Evolutionary conservation across 805 yeast genomes (phyloP).

Genomic region (Hemisphaericaspora nanyangensis): DNA sequence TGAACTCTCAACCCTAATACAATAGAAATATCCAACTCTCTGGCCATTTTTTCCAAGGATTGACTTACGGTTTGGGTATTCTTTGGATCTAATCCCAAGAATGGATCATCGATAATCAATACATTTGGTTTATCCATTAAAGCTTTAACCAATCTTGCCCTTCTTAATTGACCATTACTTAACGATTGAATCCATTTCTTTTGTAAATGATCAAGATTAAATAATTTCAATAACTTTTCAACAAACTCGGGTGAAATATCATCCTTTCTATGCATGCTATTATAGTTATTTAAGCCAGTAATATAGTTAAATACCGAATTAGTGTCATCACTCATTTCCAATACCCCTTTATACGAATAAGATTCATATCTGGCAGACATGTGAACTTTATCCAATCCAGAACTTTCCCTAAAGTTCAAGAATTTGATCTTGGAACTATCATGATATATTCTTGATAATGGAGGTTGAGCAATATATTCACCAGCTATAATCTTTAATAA

Average conservation of each 20-base stretch:
- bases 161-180: conserved; percentile 89
- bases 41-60: conserved; percentile 36
- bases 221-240: conserved; percentile 39
- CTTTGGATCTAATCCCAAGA: conserved; percentile 80
- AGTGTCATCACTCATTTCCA: conserved; percentile 55
- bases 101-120: conserved; percentile 84
- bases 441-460: conserved; percentile 42
- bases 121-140: conserved; percentile 61
- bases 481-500: conserved; percentile 58
- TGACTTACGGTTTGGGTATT: conserved; percentile 60
- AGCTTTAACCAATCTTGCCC: conserved; percentile 82
- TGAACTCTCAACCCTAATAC: conserved; percentile 75
- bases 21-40: conserved; percentile 47
- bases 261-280: conserved; percentile 18
- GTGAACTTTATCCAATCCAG: conserved; percentile 54
- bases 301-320: conserved; percentile 53
- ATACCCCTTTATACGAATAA: conserved; percentile 63
- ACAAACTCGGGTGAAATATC: conserved; percentile 24
- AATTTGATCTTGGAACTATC: conserved; percentile 30
- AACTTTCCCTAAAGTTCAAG: conserved; percentile 31
- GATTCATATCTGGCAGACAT: conserved; percentile 86
- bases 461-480: conserved; percentile 48
- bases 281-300: conserved; percentile 53
- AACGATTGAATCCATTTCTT: conserved; percentile 80
- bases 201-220: conserved; percentile 55